Evolutionary conservation across 2,329 filamentous ascomycete genomes (phyloP).

Genomic region (Epichloe amarillans): DNA sequence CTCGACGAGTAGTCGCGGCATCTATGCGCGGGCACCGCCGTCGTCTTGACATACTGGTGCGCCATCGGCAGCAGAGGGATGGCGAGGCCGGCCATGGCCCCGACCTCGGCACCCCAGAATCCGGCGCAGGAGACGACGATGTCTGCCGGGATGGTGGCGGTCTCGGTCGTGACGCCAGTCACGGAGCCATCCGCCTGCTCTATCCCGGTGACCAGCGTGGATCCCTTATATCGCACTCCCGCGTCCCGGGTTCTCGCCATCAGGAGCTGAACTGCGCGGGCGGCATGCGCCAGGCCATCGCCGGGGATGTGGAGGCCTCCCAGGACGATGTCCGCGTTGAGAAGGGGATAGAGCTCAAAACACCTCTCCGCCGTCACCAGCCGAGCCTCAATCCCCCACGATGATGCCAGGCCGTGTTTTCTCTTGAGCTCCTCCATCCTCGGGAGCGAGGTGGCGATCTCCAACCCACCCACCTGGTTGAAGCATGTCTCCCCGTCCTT

Average conservation of each 20-base stretch:
- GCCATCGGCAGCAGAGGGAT: constrained; percentile 47
- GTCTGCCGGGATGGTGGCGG: constrained; percentile 39
- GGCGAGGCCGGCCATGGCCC: constrained; percentile 43
- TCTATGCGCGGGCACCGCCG: constrained; percentile 29
- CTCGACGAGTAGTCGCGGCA: constrained; percentile 26
- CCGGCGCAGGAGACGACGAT: constrained; percentile 50
- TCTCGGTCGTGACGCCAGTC: constrained; percentile 40
- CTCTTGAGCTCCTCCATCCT: constrained; percentile 48
- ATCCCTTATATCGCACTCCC: constrained; percentile 44
- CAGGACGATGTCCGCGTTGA: constrained; percentile 39
- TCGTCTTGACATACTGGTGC: constrained; percentile 53
- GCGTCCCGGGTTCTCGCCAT: constrained; percentile 42
- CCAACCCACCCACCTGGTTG: constrained; percentile 49
- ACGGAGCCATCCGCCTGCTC: constrained; percentile 33
- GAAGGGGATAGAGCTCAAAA: constrained; percentile 35
- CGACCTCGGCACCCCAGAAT: constrained; percentile 54
- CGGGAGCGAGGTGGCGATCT: constrained; percentile 46
- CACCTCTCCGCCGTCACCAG: constrained; percentile 41
- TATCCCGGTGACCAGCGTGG: constrained; percentile 45
- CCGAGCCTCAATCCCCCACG: constrained; percentile 44
- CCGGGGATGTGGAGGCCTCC: constrained; percentile 47
- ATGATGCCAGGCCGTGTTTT: constrained; percentile 45
- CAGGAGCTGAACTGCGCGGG: constrained; percentile 46
- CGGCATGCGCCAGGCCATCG: constrained; percentile 48
- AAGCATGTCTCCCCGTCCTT: constrained; percentile 30